Base-by-base conservation (phyloP, 23 red algal genomes). In the Gracilaria vermiculophylla region DNA sequence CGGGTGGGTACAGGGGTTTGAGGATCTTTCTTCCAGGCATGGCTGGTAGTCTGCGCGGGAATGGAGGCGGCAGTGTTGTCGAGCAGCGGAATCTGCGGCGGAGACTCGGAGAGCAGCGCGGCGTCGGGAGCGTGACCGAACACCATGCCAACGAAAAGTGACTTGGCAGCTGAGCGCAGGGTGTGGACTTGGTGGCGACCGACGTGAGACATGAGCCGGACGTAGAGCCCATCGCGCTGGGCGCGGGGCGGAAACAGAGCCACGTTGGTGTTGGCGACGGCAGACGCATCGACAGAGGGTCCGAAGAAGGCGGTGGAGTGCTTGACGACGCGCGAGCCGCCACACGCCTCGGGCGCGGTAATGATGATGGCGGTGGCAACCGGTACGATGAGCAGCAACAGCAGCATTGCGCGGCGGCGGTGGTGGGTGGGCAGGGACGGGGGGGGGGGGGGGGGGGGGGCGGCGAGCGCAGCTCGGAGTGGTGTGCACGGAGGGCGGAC, bases 241-340 rank as follows among this genome's bases (percentile, higher is more conserved):
- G 83, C 44, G 37, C 67, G 80, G 27, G 93, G 93, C 43, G 93
- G 75, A 44, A 94, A 85, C 47, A 94, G 41, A 53, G 57, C 36
- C 32, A 89, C 83, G 42, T 78, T 67, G 41, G 32, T 60, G 13
- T 73, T 73, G 67, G 36, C 42, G 17, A 94, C 42, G 29, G 48
- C 53, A 53, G 83, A 42, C 28, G 73, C 83, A 60, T 49, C 66
- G 3, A 77, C 50, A 47, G 19, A 33, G 39, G 85, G 93, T 36
- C 93, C 93, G 77, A 95, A 95, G 47, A 95, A 58, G 61, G 93
- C 93, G 44, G 45, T 56, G 60, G 93, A 86, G 37, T 95, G 93
- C n/a, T 50, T 82, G 52, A 90, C 62, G 66, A 90, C 85, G 34
- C 80, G 93, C 47, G 33, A 36, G 67, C 93, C 93, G 76, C 93